A percentile compares a stretch with the other conserved stretches of the same genome.
Evolutionary conservation across 2,329 filamentous ascomycete genomes (phyloP).

Genomic region (Aureobasidium sp.): DNA sequence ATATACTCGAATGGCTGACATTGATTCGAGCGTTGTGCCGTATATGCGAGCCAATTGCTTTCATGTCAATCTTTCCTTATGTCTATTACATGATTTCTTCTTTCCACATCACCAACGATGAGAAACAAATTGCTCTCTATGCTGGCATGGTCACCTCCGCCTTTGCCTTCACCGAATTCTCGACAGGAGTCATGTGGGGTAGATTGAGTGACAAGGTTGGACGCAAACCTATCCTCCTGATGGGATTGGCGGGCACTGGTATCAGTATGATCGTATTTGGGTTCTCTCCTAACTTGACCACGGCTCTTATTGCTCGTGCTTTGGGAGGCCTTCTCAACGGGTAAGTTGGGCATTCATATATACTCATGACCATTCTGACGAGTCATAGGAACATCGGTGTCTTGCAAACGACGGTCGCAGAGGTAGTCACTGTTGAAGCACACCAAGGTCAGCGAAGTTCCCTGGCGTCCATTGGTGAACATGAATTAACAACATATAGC

Average conservation of each 20-base stretch:
- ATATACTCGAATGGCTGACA: background rate
- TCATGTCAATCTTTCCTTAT: constrained; percentile 99
- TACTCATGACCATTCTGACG: background rate
- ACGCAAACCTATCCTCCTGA: constrained; percentile 83
- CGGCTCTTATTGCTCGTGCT: constrained; percentile 79
- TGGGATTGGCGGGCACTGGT: constrained; percentile 82
- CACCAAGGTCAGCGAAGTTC: constrained; percentile 63
- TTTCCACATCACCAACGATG: constrained; percentile 73
- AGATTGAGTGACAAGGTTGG: constrained; percentile 84
- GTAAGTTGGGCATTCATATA: constrained; percentile 40
- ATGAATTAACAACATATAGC: constrained; percentile 39
- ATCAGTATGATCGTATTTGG: constrained; percentile 90
- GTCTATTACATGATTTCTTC: constrained; percentile 96
- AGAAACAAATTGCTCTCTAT: constrained; percentile 78
- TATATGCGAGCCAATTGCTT: constrained; percentile 97
- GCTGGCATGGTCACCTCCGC: constrained; percentile 93
- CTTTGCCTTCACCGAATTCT: constrained; percentile 93
- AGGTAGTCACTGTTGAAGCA: constrained; percentile 85
- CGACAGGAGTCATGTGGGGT: constrained; percentile 88
- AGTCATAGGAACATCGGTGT: constrained; percentile 75
- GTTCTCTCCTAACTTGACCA: constrained; percentile 71
- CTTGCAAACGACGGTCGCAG: constrained; percentile 87
- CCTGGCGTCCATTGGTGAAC: background rate
- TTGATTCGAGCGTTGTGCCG: constrained; percentile 65
- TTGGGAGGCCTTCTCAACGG: constrained; percentile 89